Percentiles rank a stretch among this genome's conserved stretches.
These are phyloP conservation scores for Coleophoma cylindrospora DNA, from an alignment of 2,329 filamentous ascomycete genomes.

Conservation along the genomic window DNA sequence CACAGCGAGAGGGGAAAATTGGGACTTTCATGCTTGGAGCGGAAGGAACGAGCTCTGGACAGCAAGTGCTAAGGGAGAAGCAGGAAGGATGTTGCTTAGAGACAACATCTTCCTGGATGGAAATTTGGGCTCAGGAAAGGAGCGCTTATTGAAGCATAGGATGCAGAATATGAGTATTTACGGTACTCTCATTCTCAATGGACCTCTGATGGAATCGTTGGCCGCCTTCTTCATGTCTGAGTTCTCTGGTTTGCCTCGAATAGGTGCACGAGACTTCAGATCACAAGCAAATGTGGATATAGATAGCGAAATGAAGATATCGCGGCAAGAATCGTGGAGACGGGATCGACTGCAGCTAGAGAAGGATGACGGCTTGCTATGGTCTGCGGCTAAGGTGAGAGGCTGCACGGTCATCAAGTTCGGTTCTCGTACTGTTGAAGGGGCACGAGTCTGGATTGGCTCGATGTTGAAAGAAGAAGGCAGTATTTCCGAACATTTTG, in stretches of 20 bases:
- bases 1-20: conserved; percentile 79
- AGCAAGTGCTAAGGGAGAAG: conserved; percentile 30
- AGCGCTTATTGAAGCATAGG: conserved; percentile 42
- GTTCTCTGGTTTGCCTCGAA: conserved; percentile 72
- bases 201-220: conserved; percentile 60
- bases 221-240: conserved; percentile 73
- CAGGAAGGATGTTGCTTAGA: conserved; percentile 66
- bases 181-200: conserved; percentile 80
- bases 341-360: conserved; percentile 52
- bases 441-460: conserved; percentile 73
- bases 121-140: conserved; percentile 35
- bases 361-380: conserved; percentile 57
- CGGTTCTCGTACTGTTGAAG: conserved; percentile 75
- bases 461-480: conserved; percentile 71
- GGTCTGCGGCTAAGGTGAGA: conserved; percentile 76
- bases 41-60: conserved; percentile 87
- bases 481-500: conserved; percentile 66
- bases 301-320: conserved; percentile 30
- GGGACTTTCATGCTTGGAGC: conserved; percentile 75
- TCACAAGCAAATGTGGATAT: conserved; percentile 43
- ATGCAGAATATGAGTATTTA: conserved; percentile 75
- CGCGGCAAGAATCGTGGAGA: conserved; percentile 48
- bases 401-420: conserved; percentile 91
- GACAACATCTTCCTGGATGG: conserved; percentile 76
- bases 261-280: conserved; percentile 77